phyloP scores from a whole-genome alignment of 169 alveolate species.

The Cryptosporidium felis region DNA sequence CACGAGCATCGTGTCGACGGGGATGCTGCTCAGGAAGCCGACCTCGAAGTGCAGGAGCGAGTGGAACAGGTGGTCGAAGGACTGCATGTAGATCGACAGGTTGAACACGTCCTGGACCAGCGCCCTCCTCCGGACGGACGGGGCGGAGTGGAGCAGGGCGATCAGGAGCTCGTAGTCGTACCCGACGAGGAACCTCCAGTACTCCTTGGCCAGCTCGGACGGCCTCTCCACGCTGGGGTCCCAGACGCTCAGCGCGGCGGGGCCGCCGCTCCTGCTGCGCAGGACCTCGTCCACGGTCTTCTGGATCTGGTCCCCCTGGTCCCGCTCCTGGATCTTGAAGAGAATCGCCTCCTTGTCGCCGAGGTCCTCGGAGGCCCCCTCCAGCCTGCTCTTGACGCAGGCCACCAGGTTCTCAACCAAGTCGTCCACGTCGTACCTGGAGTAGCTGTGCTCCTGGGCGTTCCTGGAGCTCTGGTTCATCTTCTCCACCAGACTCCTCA shows the following conservation, averaged over 20 bases:
- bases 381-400: background rate
- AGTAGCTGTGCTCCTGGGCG: background rate
- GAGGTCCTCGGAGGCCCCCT: background rate
- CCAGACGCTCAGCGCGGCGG: background rate
- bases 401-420: conserved; percentile 8
- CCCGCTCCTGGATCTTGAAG: background rate
- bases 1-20: conserved; percentile 35
- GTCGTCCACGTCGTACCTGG: conserved; percentile 32
- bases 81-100: conserved; percentile 40
- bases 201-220: conserved; percentile 9
- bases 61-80: conserved; percentile 51
- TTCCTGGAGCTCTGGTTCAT: conserved; percentile 4
- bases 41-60: conserved; percentile 47
- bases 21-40: conserved; percentile 43
- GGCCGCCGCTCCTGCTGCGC: background rate
- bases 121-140: conserved; percentile 11
- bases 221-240: conserved; percentile 64
- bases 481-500: conserved; percentile 28
- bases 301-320: background rate
- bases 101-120: conserved; percentile 35
- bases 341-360: conserved; percentile 1
- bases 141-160: conserved; percentile 53
- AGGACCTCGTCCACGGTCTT: background rate
- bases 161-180: conserved; percentile 32
- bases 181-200: conserved; percentile 41